Conservation (phyloP, 176 grass and related monocot species). For the Triticum urartu region DNA sequence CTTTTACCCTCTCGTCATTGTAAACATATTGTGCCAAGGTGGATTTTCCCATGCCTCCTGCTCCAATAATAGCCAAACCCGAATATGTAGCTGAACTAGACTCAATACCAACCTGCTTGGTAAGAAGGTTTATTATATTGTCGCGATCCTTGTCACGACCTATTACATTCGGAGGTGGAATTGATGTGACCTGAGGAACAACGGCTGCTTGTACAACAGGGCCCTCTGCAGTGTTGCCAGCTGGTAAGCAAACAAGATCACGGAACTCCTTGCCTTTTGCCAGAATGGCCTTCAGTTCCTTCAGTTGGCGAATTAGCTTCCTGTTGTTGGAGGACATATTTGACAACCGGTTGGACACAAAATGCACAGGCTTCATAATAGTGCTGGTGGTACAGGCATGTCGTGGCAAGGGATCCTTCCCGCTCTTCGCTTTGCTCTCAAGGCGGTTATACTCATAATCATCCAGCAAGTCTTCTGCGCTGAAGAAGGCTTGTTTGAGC, state of each 20-base stretch:
- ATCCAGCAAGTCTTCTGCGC: conserved; percentile 17
- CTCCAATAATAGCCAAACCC: no score
- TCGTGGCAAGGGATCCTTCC: not conserved
- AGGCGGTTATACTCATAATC: conserved; percentile 12
- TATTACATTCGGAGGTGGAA: not conserved
- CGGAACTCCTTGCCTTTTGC: not conserved
- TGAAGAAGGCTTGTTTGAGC: conserved; percentile 17
- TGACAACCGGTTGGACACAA: not conserved
- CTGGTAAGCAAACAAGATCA: not conserved
- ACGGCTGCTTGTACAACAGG: no score
- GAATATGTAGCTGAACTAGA: no score
- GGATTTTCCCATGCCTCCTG: no score
- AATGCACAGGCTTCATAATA: not conserved
- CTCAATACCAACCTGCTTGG: not conserved
- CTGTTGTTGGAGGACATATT: not conserved
- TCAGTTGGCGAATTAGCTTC: not conserved
- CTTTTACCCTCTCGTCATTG: no score
- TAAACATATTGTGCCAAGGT: no score
- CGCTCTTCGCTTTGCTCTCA: not conserved
- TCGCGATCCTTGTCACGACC: not conserved
- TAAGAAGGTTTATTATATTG: not conserved
- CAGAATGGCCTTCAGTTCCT: not conserved
- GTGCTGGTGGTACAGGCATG: not conserved
- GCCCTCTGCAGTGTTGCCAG: no score
- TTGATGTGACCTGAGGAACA: not conserved